Conservation (phyloP, 2,329 filamentous ascomycete genomes). For the Microthyrium microscopicum region DNA sequence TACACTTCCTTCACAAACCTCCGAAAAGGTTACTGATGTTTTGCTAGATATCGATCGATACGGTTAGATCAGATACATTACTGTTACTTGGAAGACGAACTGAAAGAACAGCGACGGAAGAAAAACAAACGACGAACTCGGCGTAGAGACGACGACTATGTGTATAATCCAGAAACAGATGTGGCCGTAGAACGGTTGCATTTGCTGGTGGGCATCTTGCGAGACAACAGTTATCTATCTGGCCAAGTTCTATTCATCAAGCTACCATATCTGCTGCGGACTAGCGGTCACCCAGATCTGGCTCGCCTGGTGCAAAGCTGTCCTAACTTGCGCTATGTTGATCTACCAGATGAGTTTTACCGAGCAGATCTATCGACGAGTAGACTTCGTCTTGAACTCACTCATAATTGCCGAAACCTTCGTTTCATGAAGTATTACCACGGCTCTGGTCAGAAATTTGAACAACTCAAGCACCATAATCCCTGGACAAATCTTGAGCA, state of each 20-base stretch:
- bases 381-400: conserved; percentile 66
- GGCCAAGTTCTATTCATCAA: conserved; percentile 63
- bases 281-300: conserved; percentile 68
- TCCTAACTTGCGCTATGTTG: conserved; percentile 73
- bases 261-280: conserved; percentile 85
- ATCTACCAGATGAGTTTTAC: conserved; percentile 78
- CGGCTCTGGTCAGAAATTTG: conserved; percentile 64
- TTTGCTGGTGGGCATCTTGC: conserved; percentile 65
- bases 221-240: conserved; percentile 57
- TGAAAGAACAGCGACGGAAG: conserved; percentile 42
- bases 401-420: conserved; percentile 66
- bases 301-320: conserved; percentile 73
- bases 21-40: conserved; percentile 2
- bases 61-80: conserved; percentile 92
- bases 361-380: conserved; percentile 60
- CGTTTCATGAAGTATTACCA: conserved; percentile 75
- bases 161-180: conserved; percentile 65
- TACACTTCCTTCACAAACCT: too few relatives aligned
- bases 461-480: conserved; percentile 46
- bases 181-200: conserved; percentile 58
- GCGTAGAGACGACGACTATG: conserved; percentile 16
- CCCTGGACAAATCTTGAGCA: conserved; percentile 62
- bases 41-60: conserved; percentile 62
- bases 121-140: conserved; percentile 7
- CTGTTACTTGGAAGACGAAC: conserved; percentile 68